Evolutionary conservation across 2,329 filamentous ascomycete species (phyloP), one percentile per base, ranked within the genome.

Genomic region (Aspergillus proliferans): DNA sequence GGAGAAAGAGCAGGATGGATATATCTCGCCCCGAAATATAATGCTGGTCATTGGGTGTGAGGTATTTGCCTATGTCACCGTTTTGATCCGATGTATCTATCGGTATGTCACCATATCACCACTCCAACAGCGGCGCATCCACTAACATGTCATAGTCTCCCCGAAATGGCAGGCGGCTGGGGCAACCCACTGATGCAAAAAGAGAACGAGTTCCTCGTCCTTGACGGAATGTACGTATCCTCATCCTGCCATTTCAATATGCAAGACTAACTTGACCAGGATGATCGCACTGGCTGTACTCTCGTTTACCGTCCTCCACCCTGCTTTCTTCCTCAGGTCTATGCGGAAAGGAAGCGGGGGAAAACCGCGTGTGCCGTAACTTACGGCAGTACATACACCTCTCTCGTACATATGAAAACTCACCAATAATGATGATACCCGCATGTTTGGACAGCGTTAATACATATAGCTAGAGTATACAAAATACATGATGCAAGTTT

Each of bases 121-220:
- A 15, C 18, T 44, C 28, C 24, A 22, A 10, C 3, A 33, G 4
- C 7, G 6, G n/a, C 4, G n/a, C 21, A 14, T 8, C 12, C 3
- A 14, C 26, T 45, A 19, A 42, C 8, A 36, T 41, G 2, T 43
- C 42, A 45, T 50, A 75, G 73, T 62, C 63, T 76, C 6, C 74
- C 74, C 3, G 74, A 76, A 55, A 76, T 76, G 74, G 70, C 73
- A 4, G 73, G 73, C 21, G 74, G 74, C 3, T 77, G 74, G 74
- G 73, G 73, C 19, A 72, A 70, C 43, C 60, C 65, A 0, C 53
- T 76, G 39, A 76, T 76, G 74, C 67, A 68, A 46, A 71, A 71
- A 33, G 72, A 77, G 58, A 61, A 63, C 5, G 73, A 76, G 48
- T 77, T 77, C 48, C 59, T 76, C 19, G 58, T 76, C 6, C 60